phyloP scores from a whole-genome alignment of 192 early-diverging fungal species.

The Backusella psychrophila region DNA sequence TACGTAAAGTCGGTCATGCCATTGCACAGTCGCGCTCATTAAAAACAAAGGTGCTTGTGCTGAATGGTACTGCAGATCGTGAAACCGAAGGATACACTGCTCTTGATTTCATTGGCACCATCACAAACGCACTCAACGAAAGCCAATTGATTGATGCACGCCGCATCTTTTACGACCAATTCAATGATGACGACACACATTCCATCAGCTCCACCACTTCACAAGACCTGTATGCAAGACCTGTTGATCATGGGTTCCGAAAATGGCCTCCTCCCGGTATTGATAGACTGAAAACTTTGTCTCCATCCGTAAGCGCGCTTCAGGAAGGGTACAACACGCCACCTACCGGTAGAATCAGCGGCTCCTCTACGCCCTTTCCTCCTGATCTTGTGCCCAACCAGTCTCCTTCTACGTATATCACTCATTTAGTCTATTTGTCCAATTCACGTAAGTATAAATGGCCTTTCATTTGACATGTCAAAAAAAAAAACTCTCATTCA shows the following conservation, averaged over 20 bases:
- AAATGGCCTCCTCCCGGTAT: slow-evolving; percentile 28
- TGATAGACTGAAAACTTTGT: neutral
- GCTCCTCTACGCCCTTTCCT: slow-evolving; percentile 2
- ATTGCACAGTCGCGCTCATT: slow-evolving; percentile 52
- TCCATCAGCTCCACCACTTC: neutral
- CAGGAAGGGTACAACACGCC: slow-evolving; percentile 12
- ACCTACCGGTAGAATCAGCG: neutral
- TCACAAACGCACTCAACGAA: slow-evolving; percentile 65
- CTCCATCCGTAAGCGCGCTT: neutral
- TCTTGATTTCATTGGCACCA: slow-evolving; percentile 65
- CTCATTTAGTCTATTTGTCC: slow-evolving; percentile 49
- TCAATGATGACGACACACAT: neutral
- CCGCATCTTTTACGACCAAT: slow-evolving; percentile 24
- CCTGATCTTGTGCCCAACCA: slow-evolving; percentile 23
- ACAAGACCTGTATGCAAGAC: slow-evolving; percentile 13
- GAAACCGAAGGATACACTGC: slow-evolving; percentile 71
- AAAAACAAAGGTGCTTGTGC: slow-evolving; percentile 62
- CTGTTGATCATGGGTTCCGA: slow-evolving; percentile 31
- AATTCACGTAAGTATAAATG: slow-evolving; percentile 42
- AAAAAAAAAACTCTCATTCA: too few species aligned
- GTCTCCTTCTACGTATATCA: slow-evolving; percentile 40
- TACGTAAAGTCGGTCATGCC: slow-evolving; percentile 62
- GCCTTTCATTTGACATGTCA: neutral
- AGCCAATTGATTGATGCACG: slow-evolving; percentile 37
- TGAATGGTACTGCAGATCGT: slow-evolving; percentile 69